Base-by-base conservation (phyloP, 192 early-diverging fungal genomes). In the Backusella circina region DNA sequence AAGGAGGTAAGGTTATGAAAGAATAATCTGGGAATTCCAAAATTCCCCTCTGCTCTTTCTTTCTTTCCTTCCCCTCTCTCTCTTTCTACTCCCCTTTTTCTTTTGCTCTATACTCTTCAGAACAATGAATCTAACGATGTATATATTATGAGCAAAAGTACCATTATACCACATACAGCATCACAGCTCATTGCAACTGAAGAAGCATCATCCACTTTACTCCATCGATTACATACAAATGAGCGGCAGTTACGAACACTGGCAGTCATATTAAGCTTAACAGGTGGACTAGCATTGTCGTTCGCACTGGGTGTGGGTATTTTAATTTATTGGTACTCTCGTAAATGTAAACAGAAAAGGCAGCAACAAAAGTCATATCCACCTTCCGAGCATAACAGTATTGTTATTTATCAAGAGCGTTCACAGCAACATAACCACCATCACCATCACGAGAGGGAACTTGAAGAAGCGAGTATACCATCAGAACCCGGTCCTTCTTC, bases 151-250 rank as follows among this genome's bases (percentile, higher is more conserved):
- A 57, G 51, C 26, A 57, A 57, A 57, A 57, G 51, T 57, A 57
- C 51, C 51, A 57, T 57, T 57, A 57, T 57, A 67, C 15, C 66
- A 67, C 66, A 67, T 36, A 67, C 32, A 67, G n/a, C 21, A 36
- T 8, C 32, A 36, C 66, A 67, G 18, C 66, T 67, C 21, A 36
- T 21, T 67, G 32, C 32, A 36, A 36, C n/a, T 13, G 66, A 67
- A 67, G 66, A 67, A 10, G 32, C 66, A 37, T 36, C 66, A 8
- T 67, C 66, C 21, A 67, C 31, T 67, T 67, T 67, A 67, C 35
- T 67, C 32, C 66, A 67, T 67, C 66, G 66, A 67, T 37, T 67
- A 67, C 70, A 71, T 50, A 71, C 70, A 44, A 51, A 71, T 71
- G 70, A 71, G 33, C 23, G 47, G 8, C 41, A 71, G 30, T 32